Evolutionary conservation across 2,329 filamentous ascomycete species (phyloP).

Genomic region (Cytospora paraplurivora): DNA sequence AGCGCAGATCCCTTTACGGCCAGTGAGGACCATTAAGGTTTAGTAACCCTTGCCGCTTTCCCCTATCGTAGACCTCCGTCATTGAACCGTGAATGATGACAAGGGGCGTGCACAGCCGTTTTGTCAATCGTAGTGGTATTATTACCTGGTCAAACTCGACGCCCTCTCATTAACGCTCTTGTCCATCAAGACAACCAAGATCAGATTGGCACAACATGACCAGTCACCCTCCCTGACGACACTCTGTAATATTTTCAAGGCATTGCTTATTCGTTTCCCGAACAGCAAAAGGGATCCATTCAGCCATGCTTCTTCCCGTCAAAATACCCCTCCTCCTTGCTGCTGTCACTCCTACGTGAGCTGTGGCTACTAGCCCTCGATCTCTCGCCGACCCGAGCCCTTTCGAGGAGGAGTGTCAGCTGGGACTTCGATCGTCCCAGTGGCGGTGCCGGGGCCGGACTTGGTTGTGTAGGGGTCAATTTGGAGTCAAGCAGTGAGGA

Average conservation of each 20-base stretch:
- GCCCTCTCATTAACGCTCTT: background rate
- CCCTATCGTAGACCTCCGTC: background rate
- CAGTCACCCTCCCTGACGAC: background rate
- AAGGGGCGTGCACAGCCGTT: background rate
- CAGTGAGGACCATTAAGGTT: constrained; percentile 7
- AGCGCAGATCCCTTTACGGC: background rate
- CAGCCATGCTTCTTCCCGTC: constrained; percentile 5
- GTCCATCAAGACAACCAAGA: background rate
- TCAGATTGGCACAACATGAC: background rate
- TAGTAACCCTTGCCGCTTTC: constrained; percentile 1
- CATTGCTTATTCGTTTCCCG: background rate
- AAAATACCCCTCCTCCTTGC: constrained; percentile 4
- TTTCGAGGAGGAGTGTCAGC: constrained; percentile 58
- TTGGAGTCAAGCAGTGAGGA: constrained; percentile 41
- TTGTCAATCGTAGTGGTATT: background rate
- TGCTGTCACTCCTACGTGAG: constrained; percentile 9
- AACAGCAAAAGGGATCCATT: background rate
- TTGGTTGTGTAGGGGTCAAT: constrained; percentile 54
- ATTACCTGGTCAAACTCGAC: background rate
- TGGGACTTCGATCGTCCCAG: constrained; percentile 64
- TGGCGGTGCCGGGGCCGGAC: constrained; percentile 47
- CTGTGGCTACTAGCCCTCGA: constrained; percentile 1
- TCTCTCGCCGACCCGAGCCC: constrained; percentile 39
- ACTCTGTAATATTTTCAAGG: background rate
- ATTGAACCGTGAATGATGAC: background rate